phyloP scores from a whole-genome alignment of 2,329 filamentous ascomycete genomes.

The Aureobasidium mangrovei region DNA sequence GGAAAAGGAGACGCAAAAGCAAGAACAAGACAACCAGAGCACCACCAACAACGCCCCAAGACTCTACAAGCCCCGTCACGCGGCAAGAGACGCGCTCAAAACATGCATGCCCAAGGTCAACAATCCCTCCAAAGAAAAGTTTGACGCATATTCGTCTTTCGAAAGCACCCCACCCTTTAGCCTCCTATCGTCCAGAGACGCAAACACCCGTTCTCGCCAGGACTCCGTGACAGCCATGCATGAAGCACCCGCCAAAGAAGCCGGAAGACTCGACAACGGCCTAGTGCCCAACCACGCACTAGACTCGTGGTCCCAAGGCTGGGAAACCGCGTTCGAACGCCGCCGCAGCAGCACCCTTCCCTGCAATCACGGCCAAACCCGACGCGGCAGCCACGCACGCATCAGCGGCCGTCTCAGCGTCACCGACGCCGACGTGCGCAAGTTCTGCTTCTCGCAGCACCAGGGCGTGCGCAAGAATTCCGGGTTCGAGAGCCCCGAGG shows the following conservation, averaged over 20 bases:
- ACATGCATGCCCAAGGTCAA: neutral
- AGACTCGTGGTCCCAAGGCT: neutral
- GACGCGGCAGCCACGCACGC: neutral
- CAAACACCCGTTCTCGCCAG: neutral
- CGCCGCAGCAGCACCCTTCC: neutral
- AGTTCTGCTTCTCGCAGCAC: neutral
- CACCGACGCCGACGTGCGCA: neutral
- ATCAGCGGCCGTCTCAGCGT: neutral
- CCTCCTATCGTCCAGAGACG: neutral
- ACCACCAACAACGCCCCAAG: too few relatives aligned
- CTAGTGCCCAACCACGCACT: neutral
- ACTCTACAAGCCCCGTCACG: neutral
- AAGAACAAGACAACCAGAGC: neutral
- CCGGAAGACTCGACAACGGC: neutral
- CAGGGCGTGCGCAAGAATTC: neutral
- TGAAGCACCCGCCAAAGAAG: neutral
- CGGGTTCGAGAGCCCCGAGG: neutral
- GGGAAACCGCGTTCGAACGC: conserved; percentile 2
- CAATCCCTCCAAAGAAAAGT: neutral
- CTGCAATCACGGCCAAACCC: neutral
- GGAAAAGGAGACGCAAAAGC: neutral
- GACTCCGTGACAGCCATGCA: neutral
- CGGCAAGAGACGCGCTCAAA: neutral
- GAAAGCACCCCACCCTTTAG: neutral
- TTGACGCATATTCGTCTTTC: neutral